Conservation (phyloP, 148 eudicot species). For the Rhododendron vialii region DNA sequence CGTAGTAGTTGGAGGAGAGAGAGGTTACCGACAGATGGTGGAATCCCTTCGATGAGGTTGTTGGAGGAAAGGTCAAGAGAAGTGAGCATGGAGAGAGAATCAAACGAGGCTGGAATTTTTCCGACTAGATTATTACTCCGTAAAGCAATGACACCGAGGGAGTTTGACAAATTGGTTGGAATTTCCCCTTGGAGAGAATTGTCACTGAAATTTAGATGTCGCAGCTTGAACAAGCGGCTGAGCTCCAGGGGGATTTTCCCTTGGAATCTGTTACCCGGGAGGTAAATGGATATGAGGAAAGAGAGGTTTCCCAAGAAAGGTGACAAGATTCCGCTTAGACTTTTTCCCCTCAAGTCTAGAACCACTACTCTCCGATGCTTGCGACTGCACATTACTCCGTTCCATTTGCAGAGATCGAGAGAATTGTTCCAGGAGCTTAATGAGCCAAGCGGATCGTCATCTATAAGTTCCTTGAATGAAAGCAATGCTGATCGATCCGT, state of each 20-base stretch:
- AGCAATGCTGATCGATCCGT: background rate
- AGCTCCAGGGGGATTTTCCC: background rate
- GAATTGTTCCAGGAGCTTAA: conserved; percentile 6
- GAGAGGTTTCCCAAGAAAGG: background rate
- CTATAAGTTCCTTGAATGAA: background rate
- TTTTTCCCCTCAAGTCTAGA: background rate
- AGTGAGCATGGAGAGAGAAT: background rate
- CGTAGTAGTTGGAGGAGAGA: background rate
- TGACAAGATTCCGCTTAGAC: background rate
- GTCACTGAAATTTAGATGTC: background rate
- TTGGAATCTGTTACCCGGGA: background rate
- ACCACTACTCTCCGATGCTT: background rate
- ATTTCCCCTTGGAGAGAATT: conserved; percentile 4
- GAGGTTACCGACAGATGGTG: background rate
- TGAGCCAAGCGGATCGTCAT: background rate
- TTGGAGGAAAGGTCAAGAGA: background rate
- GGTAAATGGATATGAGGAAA: background rate
- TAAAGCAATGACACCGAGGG: background rate
- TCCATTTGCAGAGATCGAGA: background rate
- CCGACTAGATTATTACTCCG: background rate
- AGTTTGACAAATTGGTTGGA: background rate
- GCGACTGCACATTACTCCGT: conserved; percentile 1
- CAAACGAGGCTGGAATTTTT: background rate
- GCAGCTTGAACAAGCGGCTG: background rate
- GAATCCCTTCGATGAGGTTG: background rate